These are phyloP conservation scores for Thelonectria discophora DNA, from an alignment of 2,329 filamentous ascomycete species.

Conservation along the genomic window DNA sequence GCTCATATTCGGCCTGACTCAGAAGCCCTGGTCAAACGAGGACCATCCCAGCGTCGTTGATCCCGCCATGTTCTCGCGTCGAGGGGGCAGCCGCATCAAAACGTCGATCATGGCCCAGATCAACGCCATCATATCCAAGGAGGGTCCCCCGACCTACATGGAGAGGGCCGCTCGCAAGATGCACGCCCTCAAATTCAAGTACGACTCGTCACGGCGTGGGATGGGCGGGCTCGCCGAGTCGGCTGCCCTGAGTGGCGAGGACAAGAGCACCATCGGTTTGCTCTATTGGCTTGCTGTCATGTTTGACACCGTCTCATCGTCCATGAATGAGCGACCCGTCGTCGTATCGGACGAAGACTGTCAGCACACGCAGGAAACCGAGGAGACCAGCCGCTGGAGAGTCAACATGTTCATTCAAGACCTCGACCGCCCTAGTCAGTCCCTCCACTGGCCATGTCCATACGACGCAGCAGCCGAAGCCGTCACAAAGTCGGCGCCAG, in stretches of 20 bases:
- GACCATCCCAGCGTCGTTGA: conserved; percentile 19
- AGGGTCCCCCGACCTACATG: conserved; percentile 34
- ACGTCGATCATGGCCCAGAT: conserved; percentile 23
- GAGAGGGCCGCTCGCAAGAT: conserved; percentile 40
- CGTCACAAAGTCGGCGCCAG: conserved; percentile 60
- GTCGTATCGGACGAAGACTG: conserved; percentile 52
- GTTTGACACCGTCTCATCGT: conserved; percentile 66
- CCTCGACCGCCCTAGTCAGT: conserved; percentile 30
- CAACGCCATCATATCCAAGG: conserved; percentile 34
- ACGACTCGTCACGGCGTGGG: conserved; percentile 31
- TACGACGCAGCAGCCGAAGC: conserved; percentile 57
- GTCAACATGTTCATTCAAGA: conserved; percentile 39
- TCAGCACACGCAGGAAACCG: conserved; percentile 41
- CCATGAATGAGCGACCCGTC: conserved; percentile 54
- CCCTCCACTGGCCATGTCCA: conserved; percentile 60
- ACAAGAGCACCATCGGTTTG: conserved; percentile 58
- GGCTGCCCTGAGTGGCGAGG: conserved; percentile 28
- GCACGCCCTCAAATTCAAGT: conserved; percentile 40
- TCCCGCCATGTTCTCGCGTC: conserved; percentile 15
- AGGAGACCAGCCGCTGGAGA: conserved; percentile 32
- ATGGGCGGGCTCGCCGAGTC: conserved; percentile 15
- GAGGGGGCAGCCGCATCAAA: conserved; percentile 9
- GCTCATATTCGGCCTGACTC: conserved; percentile 50
- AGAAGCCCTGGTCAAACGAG: conserved; percentile 41
- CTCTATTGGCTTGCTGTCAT: conserved; percentile 68